Evolutionary conservation across 148 eudicot genomes (phyloP), one percentile per base, ranked within the genome.

Genomic region (Limonium bicolor): DNA sequence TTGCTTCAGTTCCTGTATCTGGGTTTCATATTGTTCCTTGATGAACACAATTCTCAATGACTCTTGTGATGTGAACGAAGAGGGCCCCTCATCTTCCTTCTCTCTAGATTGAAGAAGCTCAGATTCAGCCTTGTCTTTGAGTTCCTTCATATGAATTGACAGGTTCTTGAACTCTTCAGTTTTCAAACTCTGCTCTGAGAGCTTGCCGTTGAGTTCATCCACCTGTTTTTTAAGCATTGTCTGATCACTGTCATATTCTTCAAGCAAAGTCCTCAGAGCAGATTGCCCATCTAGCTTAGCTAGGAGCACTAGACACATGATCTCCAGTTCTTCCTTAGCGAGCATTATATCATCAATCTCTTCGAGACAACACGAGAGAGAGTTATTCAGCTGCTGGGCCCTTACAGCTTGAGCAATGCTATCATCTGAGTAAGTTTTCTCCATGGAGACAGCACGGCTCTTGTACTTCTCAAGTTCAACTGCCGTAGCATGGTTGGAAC

Each of bases 131-230:
- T 66, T 73, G 65, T 83, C 94, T 52, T 88, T 83, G 46, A 84
- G 93, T 59, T 81, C 94, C 72, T 72, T 81, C 22, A 85, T 73
- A 72, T 81, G 88, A 52, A 72, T 65, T 12, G 95, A 78, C 55
- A 92, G 57, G 65, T 81, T 92, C 61, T 78, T 85, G 56, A 85
- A 85, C 59, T 86, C 93, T 44, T 84, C 95, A 0, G 97, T 70
- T 58, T 71, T 84, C 70, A 80, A 35, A 57, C 62, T 57, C 75
- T 90, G 97, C 40, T 84, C 77, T 21, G 87, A 70, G 26, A 84
- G 80, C 76, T 60, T 77, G 49, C 27, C 63, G 11, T 58, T 56
- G 27, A 90, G 79, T 46, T 78, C 81, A 59, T 56, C 58, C 53
- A 67, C 58, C 59, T 56, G 66, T 13, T 51, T 59, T 37, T 59